Evolutionary conservation across 305 asterid genomes (phyloP).

Genomic region (Fraxinus nigra): DNA sequence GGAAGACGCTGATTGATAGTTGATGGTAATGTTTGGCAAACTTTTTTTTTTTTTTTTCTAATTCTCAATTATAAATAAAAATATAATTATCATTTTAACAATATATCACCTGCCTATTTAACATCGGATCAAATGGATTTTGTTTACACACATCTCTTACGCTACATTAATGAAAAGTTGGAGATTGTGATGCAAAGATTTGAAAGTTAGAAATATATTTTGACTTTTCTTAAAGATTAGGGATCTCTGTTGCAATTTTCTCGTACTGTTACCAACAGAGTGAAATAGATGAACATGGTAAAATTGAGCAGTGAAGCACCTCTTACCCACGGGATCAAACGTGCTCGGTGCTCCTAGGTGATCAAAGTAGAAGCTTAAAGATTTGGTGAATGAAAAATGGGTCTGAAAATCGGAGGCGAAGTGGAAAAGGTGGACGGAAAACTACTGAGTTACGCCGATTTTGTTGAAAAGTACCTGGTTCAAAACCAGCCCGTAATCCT

Average conservation of each 20-base stretch:
- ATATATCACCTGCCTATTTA: background rate
- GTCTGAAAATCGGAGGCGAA: conserved; percentile 49
- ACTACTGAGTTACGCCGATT: conserved; percentile 55
- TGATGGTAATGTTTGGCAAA: background rate
- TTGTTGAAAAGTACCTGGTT: conserved; percentile 49
- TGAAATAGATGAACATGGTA: background rate
- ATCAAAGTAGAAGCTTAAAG: background rate
- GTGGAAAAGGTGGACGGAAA: conserved; percentile 78
- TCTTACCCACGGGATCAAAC: background rate
- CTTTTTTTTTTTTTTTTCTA: too few species aligned
- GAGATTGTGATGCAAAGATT: background rate
- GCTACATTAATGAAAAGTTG: background rate
- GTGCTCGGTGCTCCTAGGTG: background rate
- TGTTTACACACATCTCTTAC: background rate
- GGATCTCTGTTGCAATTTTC: background rate
- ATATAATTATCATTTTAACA: too few species aligned
- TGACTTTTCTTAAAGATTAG: background rate
- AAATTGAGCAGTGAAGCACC: background rate
- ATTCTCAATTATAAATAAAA: background rate
- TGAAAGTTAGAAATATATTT: background rate
- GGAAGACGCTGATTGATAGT: background rate
- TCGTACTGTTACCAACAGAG: background rate
- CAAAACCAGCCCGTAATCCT: conserved; percentile 71
- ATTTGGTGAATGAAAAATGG: conserved; percentile 31
- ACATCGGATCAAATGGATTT: background rate